These are phyloP conservation scores for Guadua angustifolia DNA, from an alignment of 176 grass and related monocot species.

Conservation along the genomic window DNA sequence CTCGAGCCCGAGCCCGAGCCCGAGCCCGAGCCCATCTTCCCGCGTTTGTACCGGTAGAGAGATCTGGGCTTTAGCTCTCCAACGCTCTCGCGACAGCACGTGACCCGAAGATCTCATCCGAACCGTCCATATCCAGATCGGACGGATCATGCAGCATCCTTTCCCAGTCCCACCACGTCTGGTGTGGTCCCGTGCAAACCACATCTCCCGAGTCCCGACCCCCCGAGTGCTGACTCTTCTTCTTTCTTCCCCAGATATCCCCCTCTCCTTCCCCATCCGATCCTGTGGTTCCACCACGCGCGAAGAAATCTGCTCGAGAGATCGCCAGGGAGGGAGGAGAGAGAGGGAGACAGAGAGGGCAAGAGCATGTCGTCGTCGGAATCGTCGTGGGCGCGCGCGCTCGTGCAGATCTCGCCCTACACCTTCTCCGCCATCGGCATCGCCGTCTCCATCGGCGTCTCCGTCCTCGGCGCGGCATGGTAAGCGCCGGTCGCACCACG, in stretches of 20 bases:
- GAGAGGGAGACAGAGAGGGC: neutral
- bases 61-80: too few species aligned
- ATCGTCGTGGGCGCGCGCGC: constrained; percentile 78
- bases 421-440: constrained; percentile 94
- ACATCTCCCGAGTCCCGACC: neutral
- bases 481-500: constrained; percentile 6
- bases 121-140: neutral
- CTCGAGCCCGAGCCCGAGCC: too few species aligned
- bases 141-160: too few species aligned
- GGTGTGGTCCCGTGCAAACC: constrained; percentile 18
- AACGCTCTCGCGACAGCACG: too few species aligned
- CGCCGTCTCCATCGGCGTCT: constrained; percentile 97
- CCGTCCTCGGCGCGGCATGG: constrained; percentile 96
- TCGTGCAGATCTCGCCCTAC: constrained; percentile 95
- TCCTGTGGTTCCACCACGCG: too few species aligned
- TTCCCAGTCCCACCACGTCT: neutral
- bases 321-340: neutral
- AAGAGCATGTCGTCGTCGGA: constrained; percentile 66
- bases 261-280: too few species aligned
- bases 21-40: too few species aligned
- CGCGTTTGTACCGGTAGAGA: too few species aligned
- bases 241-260: neutral
- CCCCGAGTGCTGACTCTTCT: too few species aligned
- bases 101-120: neutral
- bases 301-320: neutral